phyloP scores from a whole-genome alignment of 805 yeast genomes.

The Saccharomyces eubayanus region DNA sequence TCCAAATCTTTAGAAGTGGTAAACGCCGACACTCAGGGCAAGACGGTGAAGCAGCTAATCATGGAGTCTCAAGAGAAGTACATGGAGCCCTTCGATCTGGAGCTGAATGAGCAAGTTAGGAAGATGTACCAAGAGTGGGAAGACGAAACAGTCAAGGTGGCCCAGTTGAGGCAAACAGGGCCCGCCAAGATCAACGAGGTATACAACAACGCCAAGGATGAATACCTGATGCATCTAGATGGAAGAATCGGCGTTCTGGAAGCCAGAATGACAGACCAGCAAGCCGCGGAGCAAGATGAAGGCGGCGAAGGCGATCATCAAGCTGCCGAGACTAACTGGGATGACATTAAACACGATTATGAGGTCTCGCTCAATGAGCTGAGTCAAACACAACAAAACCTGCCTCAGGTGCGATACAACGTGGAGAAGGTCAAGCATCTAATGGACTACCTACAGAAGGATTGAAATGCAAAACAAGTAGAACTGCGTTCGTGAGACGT shows the following conservation, averaged over 20 bases:
- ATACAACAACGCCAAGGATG: constrained; percentile 25
- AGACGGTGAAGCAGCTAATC: constrained; percentile 15
- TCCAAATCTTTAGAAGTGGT: constrained; percentile 50
- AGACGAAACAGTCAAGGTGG: constrained; percentile 47
- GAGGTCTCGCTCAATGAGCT: constrained; percentile 8
- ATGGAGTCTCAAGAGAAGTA: constrained; percentile 21
- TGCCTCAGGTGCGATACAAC: constrained; percentile 24
- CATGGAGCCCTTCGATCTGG: constrained; percentile 65
- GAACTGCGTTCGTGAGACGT: background rate
- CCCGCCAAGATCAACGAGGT: constrained; percentile 39
- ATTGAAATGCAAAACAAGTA: background rate
- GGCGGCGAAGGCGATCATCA: background rate
- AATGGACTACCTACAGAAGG: constrained; percentile 15
- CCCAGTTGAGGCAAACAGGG: constrained; percentile 44
- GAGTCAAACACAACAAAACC: constrained; percentile 7
- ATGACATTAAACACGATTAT: constrained; percentile 5
- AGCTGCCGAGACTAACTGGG: constrained; percentile 1
- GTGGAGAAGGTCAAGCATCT: constrained; percentile 25
- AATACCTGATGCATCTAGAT: constrained; percentile 24
- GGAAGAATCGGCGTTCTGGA: constrained; percentile 7
- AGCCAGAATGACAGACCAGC: constrained; percentile 1
- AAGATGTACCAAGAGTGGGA: constrained; percentile 53
- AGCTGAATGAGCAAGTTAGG: constrained; percentile 51
- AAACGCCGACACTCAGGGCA: constrained; percentile 37
- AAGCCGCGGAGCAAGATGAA: background rate